phyloP scores from a whole-genome alignment of 2,329 filamentous ascomycete species.

The Aspergillus ustus region DNA sequence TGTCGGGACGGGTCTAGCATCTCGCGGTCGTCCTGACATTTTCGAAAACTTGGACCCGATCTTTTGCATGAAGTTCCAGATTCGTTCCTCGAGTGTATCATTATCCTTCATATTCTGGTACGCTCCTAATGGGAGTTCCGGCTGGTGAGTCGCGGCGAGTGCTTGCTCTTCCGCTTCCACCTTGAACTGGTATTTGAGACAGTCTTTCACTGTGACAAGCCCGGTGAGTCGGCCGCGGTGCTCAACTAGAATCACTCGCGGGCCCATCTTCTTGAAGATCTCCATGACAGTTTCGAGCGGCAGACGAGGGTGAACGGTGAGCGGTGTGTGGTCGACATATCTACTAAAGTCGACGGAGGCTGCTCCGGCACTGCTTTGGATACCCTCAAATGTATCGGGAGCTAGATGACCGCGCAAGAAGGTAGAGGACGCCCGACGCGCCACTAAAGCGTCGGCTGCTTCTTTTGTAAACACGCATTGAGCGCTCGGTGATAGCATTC shows the following conservation, averaged over 20 bases:
- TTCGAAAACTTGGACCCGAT: slow-evolving; percentile 28
- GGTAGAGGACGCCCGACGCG: slow-evolving; percentile 35
- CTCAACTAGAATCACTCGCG: slow-evolving; percentile 89
- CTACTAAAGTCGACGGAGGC: slow-evolving; percentile 76
- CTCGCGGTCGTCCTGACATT: slow-evolving; percentile 22
- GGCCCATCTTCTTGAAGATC: slow-evolving; percentile 96
- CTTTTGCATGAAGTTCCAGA: slow-evolving; percentile 44
- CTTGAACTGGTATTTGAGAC: slow-evolving; percentile 96
- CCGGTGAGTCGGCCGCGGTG: slow-evolving; percentile 82
- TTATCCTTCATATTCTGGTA: slow-evolving; percentile 24
- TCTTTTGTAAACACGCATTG: slow-evolving; percentile 73
- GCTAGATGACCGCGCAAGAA: slow-evolving; percentile 27
- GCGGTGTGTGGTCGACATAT: slow-evolving; percentile 86
- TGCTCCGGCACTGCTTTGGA: slow-evolving; percentile 60
- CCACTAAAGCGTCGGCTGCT: slow-evolving; percentile 45
- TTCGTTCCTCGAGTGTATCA: slow-evolving; percentile 40
- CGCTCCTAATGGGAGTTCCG: slow-evolving; percentile 30
- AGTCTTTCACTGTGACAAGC: slow-evolving; percentile 95
- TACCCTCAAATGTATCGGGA: slow-evolving; percentile 64
- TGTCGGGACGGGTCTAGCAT: slow-evolving; percentile 18
- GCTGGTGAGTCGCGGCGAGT: slow-evolving; percentile 38
- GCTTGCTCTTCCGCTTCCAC: slow-evolving; percentile 80
- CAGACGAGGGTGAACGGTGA: slow-evolving; percentile 87
- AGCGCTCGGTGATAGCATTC: slow-evolving; percentile 67
- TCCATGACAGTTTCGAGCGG: slow-evolving; percentile 98